phyloP scores from a whole-genome alignment of 2,329 filamentous ascomycete species.

The Rutstroemia sp. region DNA sequence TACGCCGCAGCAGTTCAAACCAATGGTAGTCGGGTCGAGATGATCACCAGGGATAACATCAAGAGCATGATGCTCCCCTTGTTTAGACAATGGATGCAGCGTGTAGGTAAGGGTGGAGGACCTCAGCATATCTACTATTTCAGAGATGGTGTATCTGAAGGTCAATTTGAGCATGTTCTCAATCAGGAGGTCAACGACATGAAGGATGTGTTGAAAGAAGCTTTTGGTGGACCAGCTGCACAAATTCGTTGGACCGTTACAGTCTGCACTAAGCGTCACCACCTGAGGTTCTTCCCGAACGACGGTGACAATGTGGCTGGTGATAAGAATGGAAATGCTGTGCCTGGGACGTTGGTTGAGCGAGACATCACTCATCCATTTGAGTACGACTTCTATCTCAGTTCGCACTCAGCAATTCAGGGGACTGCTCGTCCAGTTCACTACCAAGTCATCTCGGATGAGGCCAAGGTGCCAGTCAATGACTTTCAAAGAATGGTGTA shows the following conservation, averaged over 20 bases:
- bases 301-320: slow-evolving; percentile 37
- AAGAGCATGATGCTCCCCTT: slow-evolving; percentile 58
- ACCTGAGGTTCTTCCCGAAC: slow-evolving; percentile 84
- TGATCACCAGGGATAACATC: slow-evolving; percentile 63
- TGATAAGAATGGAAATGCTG: slow-evolving; percentile 73
- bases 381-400: slow-evolving; percentile 74
- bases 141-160: slow-evolving; percentile 85
- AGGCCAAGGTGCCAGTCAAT: slow-evolving; percentile 59
- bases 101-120: slow-evolving; percentile 40
- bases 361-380: slow-evolving; percentile 80
- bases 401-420: slow-evolving; percentile 72
- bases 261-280: slow-evolving; percentile 88
- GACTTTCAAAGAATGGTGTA: slow-evolving; percentile 84
- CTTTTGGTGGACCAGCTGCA: slow-evolving; percentile 26
- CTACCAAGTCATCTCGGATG: slow-evolving; percentile 84
- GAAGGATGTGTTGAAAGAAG: slow-evolving; percentile 47
- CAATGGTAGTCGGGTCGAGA: slow-evolving; percentile 76
- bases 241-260: slow-evolving; percentile 68
- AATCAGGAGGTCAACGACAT: slow-evolving; percentile 69
- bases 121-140: slow-evolving; percentile 84
- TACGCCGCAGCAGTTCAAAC: slow-evolving; percentile 76
- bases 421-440: slow-evolving; percentile 89
- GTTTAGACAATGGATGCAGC: slow-evolving; percentile 54
- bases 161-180: slow-evolving; percentile 75
- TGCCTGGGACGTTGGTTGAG: slow-evolving; percentile 85